These are phyloP conservation scores for Macadamia tetraphylla DNA, from an alignment of 164 flowering plant genomes.

Conservation along the genomic window DNA sequence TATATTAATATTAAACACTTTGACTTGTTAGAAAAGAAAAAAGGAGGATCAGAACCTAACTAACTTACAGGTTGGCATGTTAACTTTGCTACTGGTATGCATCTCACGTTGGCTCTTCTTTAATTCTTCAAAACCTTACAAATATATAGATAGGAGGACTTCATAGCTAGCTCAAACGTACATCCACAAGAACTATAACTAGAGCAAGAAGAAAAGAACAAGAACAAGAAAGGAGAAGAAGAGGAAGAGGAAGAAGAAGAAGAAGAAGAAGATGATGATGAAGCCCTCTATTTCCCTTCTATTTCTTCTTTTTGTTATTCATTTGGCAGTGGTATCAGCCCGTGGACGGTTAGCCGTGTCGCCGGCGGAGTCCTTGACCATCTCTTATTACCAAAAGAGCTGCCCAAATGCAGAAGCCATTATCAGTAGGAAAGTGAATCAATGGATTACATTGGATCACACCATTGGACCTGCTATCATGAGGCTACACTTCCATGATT, in stretches of 20 bases:
- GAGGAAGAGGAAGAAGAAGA: too few relatives aligned
- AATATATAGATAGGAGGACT: background rate
- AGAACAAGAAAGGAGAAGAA: too few relatives aligned
- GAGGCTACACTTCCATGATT: conserved; percentile 74
- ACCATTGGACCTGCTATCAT: conserved; percentile 58
- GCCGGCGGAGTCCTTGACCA: conserved; percentile 16
- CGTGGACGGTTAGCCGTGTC: too few relatives aligned
- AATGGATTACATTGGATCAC: conserved; percentile 39
- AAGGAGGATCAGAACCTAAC: too few relatives aligned
- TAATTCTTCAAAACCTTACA: too few relatives aligned
- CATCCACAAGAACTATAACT: background rate
- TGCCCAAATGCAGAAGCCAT: conserved; percentile 58
- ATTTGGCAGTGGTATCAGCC: background rate
- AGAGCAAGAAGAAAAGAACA: background rate
- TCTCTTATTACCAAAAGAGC: conserved; percentile 27
- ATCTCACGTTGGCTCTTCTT: too few relatives aligned
- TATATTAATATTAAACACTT: too few relatives aligned
- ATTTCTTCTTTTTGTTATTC: conserved; percentile 2
- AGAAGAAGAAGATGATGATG: background rate
- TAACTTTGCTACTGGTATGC: too few relatives aligned
- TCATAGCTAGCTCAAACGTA: background rate
- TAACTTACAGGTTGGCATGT: background rate
- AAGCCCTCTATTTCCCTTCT: background rate
- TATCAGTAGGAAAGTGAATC: conserved; percentile 34
- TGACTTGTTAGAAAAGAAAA: too few relatives aligned